Evolutionary conservation across 2,329 filamentous ascomycete species (phyloP).

Genomic region (Neonectria magnoliae): DNA sequence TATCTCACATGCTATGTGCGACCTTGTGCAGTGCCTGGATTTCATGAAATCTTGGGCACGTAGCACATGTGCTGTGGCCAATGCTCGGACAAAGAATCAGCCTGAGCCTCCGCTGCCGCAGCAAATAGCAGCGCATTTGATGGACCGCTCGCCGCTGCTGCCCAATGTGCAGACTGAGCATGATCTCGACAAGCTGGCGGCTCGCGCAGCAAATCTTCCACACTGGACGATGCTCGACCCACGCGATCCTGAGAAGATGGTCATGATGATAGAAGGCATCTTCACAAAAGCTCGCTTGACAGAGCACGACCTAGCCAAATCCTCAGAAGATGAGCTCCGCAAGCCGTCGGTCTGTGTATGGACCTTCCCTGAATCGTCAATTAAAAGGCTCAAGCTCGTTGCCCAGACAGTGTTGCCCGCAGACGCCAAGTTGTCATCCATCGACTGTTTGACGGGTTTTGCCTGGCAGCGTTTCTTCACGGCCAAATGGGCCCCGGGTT

Average conservation of each 20-base stretch:
- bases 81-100: neutral
- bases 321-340: slow-evolving; percentile 9
- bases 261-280: neutral
- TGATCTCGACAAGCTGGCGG: slow-evolving; percentile 10
- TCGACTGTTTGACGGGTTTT: slow-evolving; percentile 19
- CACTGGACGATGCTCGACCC: slow-evolving; percentile 15
- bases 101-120: slow-evolving; percentile 6
- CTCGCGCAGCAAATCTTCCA: neutral
- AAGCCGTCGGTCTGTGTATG: slow-evolving; percentile 4
- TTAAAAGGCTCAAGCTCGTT: neutral
- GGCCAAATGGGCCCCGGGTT: neutral
- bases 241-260: neutral
- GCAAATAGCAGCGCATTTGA: slow-evolving; percentile 4
- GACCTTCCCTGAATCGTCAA: slow-evolving; percentile 1
- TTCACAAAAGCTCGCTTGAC: slow-evolving; percentile 19
- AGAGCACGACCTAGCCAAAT: slow-evolving; percentile 1
- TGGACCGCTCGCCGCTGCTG: slow-evolving; percentile 9
- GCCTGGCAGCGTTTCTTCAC: slow-evolving; percentile 12
- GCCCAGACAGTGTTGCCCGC: neutral
- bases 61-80: slow-evolving; percentile 2
- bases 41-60: slow-evolving; percentile 17
- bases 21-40: slow-evolving; percentile 18
- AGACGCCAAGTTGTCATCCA: slow-evolving; percentile 1
- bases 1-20: slow-evolving; percentile 18
- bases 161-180: slow-evolving; percentile 6